phyloP scores from a whole-genome alignment of 2,329 filamentous ascomycete species.

The Botryotinia convoluta region DNA sequence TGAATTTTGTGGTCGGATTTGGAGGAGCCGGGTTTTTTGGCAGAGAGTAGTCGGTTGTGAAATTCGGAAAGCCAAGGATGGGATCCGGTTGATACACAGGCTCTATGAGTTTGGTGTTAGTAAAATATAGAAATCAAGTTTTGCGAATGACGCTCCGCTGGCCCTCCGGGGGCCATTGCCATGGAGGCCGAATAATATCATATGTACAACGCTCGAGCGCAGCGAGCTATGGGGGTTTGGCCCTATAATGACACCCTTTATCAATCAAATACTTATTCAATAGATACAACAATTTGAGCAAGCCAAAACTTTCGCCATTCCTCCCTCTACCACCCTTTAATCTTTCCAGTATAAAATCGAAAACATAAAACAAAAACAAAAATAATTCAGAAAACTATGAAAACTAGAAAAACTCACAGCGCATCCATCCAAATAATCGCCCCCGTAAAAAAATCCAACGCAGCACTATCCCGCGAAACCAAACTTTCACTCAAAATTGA shows the following conservation, averaged over 20 bases:
- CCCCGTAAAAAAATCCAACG: conserved; percentile 15
- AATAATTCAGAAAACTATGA: background rate
- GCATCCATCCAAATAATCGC: conserved; percentile 18
- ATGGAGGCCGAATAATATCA: background rate
- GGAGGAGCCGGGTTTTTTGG: background rate
- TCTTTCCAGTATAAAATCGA: background rate
- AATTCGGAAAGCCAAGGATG: conserved; percentile 43
- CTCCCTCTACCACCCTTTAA: background rate
- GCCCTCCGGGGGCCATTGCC: background rate
- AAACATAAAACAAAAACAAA: background rate
- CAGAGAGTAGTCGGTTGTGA: conserved; percentile 15
- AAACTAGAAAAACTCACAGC: background rate
- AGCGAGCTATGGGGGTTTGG: background rate
- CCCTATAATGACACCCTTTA: background rate
- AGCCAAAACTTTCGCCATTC: background rate
- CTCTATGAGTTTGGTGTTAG: conserved; percentile 31
- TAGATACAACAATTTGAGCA: background rate
- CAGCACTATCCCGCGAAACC: conserved; percentile 14
- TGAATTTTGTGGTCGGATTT: conserved; percentile 36
- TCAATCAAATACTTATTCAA: background rate
- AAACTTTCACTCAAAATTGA: background rate
- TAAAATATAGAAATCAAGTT: fast-evolving
- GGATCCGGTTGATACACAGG: conserved; percentile 44
- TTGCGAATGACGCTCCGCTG: background rate
- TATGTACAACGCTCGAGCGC: background rate